These are phyloP conservation scores for Taphrina pruni DNA, from an alignment of 1,139 yeast genomes.

Conservation along the genomic window DNA sequence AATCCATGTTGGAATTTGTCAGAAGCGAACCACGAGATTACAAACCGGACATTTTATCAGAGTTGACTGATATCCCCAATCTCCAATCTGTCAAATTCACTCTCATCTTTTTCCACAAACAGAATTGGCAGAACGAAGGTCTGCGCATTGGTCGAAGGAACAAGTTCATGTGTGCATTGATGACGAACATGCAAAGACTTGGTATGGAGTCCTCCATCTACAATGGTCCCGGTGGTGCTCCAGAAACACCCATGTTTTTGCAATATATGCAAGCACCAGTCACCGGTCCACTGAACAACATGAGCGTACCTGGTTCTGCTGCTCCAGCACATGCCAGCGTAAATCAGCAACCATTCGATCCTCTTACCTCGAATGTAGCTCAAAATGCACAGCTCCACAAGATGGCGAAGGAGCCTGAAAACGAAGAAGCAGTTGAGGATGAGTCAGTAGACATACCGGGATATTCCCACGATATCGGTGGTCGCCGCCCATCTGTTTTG, in stretches of 20 bases:
- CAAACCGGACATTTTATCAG: slow-evolving; percentile 51
- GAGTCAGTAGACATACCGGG: not conserved
- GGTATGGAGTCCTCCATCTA: slow-evolving; percentile 41
- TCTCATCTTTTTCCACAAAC: slow-evolving; percentile 50
- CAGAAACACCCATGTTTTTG: slow-evolving; percentile 40
- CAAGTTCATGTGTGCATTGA: slow-evolving; percentile 45
- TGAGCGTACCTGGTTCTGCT: not conserved
- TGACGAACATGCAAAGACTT: slow-evolving; percentile 42
- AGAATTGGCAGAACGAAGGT: slow-evolving; percentile 53
- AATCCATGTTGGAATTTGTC: slow-evolving; percentile 50
- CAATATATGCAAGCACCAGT: slow-evolving; percentile 11
- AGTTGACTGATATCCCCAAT: slow-evolving; percentile 52
- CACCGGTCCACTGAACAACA: not conserved
- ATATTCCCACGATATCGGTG: slow-evolving; percentile 7
- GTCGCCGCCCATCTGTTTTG: slow-evolving; percentile 1
- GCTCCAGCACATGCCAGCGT: slow-evolving; percentile 10
- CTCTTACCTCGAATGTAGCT: slow-evolving; percentile 28
- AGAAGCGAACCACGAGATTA: slow-evolving; percentile 53
- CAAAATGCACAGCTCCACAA: slow-evolving; percentile 27
- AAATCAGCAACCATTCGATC: slow-evolving; percentile 26
- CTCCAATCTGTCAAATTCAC: slow-evolving; percentile 52
- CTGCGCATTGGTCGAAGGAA: slow-evolving; percentile 45
- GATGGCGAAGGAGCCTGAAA: slow-evolving; percentile 6
- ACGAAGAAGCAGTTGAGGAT: slow-evolving; percentile 27
- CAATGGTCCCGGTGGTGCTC: slow-evolving; percentile 42